Percentiles rank a stretch among this genome's conserved stretches.
These are phyloP conservation scores for Solanum aculeatissimum DNA, from an alignment of 305 asterid species.

Conservation along the genomic window DNA sequence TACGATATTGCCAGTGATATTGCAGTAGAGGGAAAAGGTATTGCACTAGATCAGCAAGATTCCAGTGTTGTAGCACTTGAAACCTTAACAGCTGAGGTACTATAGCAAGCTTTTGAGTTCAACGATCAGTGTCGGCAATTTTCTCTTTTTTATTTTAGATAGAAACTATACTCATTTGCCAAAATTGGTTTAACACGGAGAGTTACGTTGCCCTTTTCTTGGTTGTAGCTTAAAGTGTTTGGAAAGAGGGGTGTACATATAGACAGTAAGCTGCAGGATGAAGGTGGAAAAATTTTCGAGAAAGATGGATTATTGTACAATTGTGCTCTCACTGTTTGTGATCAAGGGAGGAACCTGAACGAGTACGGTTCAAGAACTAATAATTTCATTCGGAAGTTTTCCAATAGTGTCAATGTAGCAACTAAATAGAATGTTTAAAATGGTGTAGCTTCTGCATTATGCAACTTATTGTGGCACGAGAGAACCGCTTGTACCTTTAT, in stretches of 20 bases:
- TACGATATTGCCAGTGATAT: constrained; percentile 62
- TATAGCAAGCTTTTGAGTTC: not conserved
- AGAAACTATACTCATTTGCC: not conserved
- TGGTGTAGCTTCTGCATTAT: constrained; percentile 37
- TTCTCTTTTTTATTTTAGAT: not conserved
- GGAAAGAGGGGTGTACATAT: constrained; percentile 90
- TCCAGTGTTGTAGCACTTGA: constrained; percentile 56
- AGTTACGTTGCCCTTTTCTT: not conserved
- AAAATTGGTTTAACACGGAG: not conserved
- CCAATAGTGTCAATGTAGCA: not conserved
- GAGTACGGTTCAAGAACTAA: constrained; percentile 25
- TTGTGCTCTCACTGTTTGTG: constrained; percentile 50
- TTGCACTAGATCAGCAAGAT: constrained; percentile 53
- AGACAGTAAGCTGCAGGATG: constrained; percentile 58
- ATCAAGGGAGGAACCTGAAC: constrained; percentile 32
- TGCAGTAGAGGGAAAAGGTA: constrained; percentile 40
- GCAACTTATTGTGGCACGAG: constrained; percentile 57
- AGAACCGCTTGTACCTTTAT: constrained; percentile 51
- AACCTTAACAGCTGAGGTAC: constrained; percentile 59
- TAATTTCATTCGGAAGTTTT: not conserved
- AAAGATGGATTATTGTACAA: constrained; percentile 66
- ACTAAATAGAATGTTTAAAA: not conserved
- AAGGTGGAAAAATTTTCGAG: constrained; percentile 64
- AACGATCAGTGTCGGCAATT: not conserved
- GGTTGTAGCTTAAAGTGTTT: constrained; percentile 52